Evolutionary conservation across 768 basidiomycete genomes (phyloP).

Genomic region (Lactarius evosmus): DNA sequence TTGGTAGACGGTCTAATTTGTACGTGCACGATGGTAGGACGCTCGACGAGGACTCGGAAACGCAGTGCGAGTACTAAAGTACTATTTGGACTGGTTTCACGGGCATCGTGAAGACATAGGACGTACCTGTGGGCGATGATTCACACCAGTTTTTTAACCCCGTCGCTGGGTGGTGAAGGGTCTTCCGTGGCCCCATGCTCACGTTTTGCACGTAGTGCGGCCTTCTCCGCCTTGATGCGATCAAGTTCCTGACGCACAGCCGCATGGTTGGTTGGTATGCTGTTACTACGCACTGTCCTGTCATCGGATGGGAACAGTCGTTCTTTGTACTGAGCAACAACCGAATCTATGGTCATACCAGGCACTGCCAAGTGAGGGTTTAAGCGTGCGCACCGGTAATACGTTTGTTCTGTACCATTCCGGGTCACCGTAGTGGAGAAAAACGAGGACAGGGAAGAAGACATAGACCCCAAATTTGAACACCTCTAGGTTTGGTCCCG

Average conservation of each 20-base stretch:
- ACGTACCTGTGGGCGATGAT: constrained; percentile 7
- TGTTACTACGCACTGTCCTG: constrained; percentile 47
- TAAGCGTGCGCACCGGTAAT: constrained; percentile 55
- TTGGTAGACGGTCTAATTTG: background rate
- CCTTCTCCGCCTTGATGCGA: constrained; percentile 63
- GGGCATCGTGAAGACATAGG: too few relatives aligned
- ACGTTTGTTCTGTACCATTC: constrained; percentile 81
- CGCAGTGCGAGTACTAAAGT: background rate
- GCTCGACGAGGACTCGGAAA: background rate
- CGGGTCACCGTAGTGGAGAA: constrained; percentile 85
- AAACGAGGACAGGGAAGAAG: constrained; percentile 75
- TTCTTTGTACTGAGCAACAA: constrained; percentile 56
- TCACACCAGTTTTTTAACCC: constrained; percentile 28
- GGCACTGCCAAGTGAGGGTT: background rate
- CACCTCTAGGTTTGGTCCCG: constrained; percentile 78
- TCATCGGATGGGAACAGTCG: constrained; percentile 65
- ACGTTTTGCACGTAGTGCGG: constrained; percentile 43
- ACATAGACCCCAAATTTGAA: constrained; percentile 89
- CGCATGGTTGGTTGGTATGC: constrained; percentile 62
- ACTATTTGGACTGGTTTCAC: background rate
- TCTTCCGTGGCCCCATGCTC: constrained; percentile 38
- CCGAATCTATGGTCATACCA: background rate
- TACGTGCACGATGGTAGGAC: background rate
- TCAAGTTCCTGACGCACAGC: constrained; percentile 67
- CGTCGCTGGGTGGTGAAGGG: constrained; percentile 33